Base-by-base conservation (phyloP, 2,329 filamentous ascomycete species). In the Pseudogymnoascus sp. region DNA sequence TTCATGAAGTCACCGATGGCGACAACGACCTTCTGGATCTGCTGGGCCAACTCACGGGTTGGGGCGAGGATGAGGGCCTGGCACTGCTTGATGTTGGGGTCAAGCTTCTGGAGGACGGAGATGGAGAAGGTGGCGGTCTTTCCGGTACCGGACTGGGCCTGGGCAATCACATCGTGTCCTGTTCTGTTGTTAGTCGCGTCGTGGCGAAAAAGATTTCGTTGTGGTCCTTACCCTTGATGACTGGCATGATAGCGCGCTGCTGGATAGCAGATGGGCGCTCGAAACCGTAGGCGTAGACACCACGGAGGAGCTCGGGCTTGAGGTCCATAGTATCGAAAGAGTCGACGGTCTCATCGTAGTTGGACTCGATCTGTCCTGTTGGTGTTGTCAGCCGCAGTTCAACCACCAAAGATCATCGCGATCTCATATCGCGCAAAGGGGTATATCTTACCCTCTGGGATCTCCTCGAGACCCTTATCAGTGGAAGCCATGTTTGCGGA, bases 41-140 rank as follows among this genome's bases (percentile, higher is more conserved):
- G 95, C 80, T 96, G 93, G 72, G 95, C 95, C 76, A 99, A 85
- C 85, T 99, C 95, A 82, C 95, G 93, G 74, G 95, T 99, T 72
- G 95, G 95, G 69, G 95, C 93, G 70, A 99, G 90, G 74, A 99
- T 97, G 69, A 99, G 86, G 69, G 95, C 96, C 88, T 99, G 95
- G 86, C 91, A 96, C 75, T 90, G 87, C 88, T 97, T 97, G 78
- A 97, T 78, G 78, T 86, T 88, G 76, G 90, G 85, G 82, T 99
- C 95, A 80, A 99, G 90, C 87, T 97, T 97, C 86, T 99, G 95
- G 71, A 99, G 90, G 73, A 95, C 91, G 74, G 93, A 96, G 81
- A 99, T 96, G 74, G 95, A 97, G 88, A 99, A 99, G 72, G 95
- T 99, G 72, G 95, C 95, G 72, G 95, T 99, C 87, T 99, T 99